phyloP scores from a whole-genome alignment of 2,329 filamentous ascomycete genomes.

The Diaporthe velutina region DNA sequence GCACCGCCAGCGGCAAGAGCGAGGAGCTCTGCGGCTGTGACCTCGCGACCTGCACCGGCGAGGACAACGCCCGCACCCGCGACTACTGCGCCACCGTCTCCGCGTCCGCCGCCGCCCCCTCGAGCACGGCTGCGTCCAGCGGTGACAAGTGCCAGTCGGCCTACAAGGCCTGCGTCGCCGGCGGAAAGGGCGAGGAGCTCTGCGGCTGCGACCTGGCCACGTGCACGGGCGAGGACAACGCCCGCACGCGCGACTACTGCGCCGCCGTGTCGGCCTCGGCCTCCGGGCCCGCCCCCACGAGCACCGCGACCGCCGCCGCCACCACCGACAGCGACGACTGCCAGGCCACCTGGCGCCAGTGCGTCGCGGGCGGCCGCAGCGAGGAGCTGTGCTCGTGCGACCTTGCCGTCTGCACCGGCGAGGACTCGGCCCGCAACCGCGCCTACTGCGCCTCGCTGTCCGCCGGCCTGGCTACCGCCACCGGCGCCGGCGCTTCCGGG shows the following conservation, averaged over 20 bases:
- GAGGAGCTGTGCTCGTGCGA: constrained; percentile 12
- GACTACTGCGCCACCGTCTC: background rate
- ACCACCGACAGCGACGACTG: background rate
- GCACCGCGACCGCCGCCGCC: background rate
- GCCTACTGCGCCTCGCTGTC: constrained; percentile 10
- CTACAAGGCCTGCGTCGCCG: constrained; percentile 4
- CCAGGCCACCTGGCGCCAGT: constrained; percentile 18
- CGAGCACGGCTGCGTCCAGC: background rate
- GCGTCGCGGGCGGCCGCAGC: background rate
- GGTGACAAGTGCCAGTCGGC: background rate
- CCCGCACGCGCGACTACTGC: constrained; percentile 16
- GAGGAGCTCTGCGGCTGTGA: constrained; percentile 28
- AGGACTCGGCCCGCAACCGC: constrained; percentile 8
- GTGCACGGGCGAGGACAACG: constrained; percentile 27
- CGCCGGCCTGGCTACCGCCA: constrained; percentile 5
- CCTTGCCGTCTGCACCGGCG: constrained; percentile 20
- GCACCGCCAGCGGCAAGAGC: background rate
- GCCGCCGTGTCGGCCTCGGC: background rate
- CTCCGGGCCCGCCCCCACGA: background rate
- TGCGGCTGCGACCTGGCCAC: constrained; percentile 25
- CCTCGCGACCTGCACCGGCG: constrained; percentile 22
- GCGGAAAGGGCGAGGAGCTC: constrained; percentile 21
- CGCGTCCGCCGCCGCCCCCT: background rate
- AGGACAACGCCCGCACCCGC: background rate
- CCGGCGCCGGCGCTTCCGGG: background rate